A percentile compares a stretch with the other conserved stretches of the same genome.
phyloP scores from a whole-genome alignment of 768 basidiomycete species.

The Hysterangium stoloniferum region DNA sequence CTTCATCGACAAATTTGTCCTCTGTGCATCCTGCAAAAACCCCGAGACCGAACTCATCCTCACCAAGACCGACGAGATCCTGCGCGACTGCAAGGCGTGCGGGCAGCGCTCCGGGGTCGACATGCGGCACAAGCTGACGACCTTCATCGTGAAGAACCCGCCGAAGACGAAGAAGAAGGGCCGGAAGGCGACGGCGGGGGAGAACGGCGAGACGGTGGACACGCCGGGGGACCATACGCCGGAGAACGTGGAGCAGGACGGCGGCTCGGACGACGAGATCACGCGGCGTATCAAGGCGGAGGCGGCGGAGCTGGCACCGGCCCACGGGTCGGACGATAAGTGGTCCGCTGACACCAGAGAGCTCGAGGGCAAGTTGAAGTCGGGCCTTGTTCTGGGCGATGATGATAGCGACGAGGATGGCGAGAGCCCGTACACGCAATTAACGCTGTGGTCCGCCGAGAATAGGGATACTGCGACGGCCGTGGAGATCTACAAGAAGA shows the following conservation, averaged over 20 bases:
- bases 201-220: conserved; percentile 38
- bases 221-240: conserved; percentile 24
- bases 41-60: conserved; percentile 96
- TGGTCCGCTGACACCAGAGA: conserved; percentile 90
- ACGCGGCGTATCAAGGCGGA: conserved; percentile 89
- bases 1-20: conserved; percentile 98
- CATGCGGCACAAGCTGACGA: conserved; percentile 94
- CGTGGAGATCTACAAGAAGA: conserved; percentile 77
- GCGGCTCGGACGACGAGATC: conserved; percentile 75
- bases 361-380: conserved; percentile 45
- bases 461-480: conserved; percentile 47
- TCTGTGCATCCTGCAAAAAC: conserved; percentile 97
- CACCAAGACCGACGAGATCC: conserved; percentile 82
- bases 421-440: conserved; percentile 77
- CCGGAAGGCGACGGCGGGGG: conserved; percentile 39
- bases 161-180: conserved; percentile 57
- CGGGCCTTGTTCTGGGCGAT: conserved; percentile 54
- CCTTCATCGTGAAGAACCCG: conserved; percentile 97
- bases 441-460: conserved; percentile 82
- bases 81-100: conserved; percentile 97
- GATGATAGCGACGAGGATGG: conserved; percentile 84
- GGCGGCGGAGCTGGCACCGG: conserved; percentile 66
- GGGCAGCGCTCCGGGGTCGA: conserved; percentile 87
- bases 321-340: conserved; percentile 55
- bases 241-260: conserved; percentile 29